Conservation (phyloP, 179 eudicot genomes). For the Nepenthes alata region DNA sequence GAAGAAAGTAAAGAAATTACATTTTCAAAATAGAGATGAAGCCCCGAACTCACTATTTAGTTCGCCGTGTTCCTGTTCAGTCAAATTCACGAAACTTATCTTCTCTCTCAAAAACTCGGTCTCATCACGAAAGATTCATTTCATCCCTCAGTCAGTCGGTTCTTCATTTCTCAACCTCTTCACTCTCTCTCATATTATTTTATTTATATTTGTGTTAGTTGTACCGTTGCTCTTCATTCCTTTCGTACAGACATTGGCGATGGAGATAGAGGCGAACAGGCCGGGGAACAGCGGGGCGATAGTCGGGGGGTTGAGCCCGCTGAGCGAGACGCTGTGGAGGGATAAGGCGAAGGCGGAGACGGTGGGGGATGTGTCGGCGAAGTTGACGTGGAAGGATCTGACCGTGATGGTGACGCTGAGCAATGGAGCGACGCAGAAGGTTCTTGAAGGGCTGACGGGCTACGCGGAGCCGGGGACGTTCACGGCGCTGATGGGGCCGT, state of each 20-base stretch:
- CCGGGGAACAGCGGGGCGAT: conserved; percentile 17
- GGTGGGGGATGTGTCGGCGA: conserved; percentile 75
- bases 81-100: too few species aligned
- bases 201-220: too few species aligned
- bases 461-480: conserved; percentile 85
- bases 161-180: too few species aligned
- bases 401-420: conserved; percentile 71
- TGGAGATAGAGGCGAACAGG: conserved; percentile 50
- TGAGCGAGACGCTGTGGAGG: conserved; percentile 81
- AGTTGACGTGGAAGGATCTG: conserved; percentile 82
- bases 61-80: too few species aligned
- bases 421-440: conserved; percentile 77
- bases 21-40: too few species aligned
- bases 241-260: conserved; percentile 2
- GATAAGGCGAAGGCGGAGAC: conserved; percentile 38
- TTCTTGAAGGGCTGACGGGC: conserved; percentile 60
- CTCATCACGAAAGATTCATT: too few species aligned
- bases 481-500: conserved; percentile 96
- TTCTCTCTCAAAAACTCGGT: too few species aligned
- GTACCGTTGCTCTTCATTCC: too few species aligned
- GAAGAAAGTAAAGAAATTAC: too few species aligned
- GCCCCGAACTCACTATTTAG: too few species aligned
- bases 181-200: too few species aligned
- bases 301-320: conserved; percentile 55
- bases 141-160: too few species aligned